Conservation (phyloP, 768 basidiomycete genomes). For the Suillus lakei region DNA sequence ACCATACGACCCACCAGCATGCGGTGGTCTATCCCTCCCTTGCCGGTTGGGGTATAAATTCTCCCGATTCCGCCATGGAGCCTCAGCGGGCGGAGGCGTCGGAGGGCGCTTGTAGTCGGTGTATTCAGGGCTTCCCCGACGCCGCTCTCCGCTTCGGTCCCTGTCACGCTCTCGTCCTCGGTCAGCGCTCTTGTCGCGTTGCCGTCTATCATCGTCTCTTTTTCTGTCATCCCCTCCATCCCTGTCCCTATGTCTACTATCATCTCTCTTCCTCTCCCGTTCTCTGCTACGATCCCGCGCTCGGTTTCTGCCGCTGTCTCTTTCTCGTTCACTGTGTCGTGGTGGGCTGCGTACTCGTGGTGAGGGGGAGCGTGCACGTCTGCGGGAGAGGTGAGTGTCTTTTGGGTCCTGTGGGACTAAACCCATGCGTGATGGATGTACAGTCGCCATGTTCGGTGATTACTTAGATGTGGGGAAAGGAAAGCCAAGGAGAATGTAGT, state of each 20-base stretch:
- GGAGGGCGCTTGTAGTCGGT: slow-evolving; percentile 56
- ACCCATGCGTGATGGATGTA: slow-evolving; percentile 75
- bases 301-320: slow-evolving; percentile 23
- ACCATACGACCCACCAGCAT: slow-evolving; percentile 36
- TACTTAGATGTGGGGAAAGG: background rate
- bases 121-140: slow-evolving; percentile 63
- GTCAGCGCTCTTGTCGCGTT: background rate
- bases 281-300: slow-evolving; percentile 14
- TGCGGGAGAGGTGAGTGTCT: slow-evolving; percentile 17
- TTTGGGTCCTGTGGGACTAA: slow-evolving; percentile 56
- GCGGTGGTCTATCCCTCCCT: slow-evolving; percentile 32
- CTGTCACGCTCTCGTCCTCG: slow-evolving; percentile 23
- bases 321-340: slow-evolving; percentile 15
- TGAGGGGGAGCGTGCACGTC: slow-evolving; percentile 51
- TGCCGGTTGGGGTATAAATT: slow-evolving; percentile 60
- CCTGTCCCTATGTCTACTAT: slow-evolving; percentile 26
- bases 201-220: slow-evolving; percentile 22
- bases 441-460: slow-evolving; percentile 59
- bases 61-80: slow-evolving; percentile 52
- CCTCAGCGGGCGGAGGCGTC: slow-evolving; percentile 41
- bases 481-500: background rate
- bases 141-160: slow-evolving; percentile 29
- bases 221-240: slow-evolving; percentile 24
- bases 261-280: slow-evolving; percentile 13
- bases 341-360: slow-evolving; percentile 25